phyloP scores from a whole-genome alignment of 495 filamentous ascomycete species.

The Pseudotulostoma volvatum region DNA sequence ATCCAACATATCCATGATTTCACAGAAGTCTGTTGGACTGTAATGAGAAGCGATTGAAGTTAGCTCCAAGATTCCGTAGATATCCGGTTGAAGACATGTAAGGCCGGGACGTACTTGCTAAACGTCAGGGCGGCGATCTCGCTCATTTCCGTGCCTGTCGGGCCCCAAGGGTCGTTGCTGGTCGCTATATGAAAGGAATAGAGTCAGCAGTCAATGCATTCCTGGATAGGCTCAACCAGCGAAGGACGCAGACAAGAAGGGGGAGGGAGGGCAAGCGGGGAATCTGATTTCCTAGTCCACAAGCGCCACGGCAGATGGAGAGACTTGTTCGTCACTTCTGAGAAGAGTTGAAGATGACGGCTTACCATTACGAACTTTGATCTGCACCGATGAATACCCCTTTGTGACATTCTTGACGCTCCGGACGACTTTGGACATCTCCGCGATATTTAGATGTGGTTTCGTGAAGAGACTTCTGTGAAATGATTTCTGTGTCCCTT shows the following conservation, averaged over 20 bases:
- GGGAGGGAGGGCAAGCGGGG: too few species aligned
- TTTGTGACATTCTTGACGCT: conserved; percentile 99
- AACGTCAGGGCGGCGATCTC: conserved; percentile 96
- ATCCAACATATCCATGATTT: conserved; percentile 99
- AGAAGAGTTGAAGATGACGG: conserved; percentile 5
- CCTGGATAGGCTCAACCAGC: background rate
- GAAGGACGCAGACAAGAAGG: background rate
- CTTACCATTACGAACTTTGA: conserved; percentile 98
- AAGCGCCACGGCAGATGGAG: too few species aligned
- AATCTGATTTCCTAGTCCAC: too few species aligned
- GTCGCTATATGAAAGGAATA: conserved; percentile 66
- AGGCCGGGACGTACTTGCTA: conserved; percentile 58
- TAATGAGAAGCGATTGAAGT: conserved; percentile 9
- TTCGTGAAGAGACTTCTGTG: too few species aligned
- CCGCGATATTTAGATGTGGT: background rate
- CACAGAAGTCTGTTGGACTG: conserved; percentile 93
- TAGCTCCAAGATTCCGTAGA: conserved; percentile 1
- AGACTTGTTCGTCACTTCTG: too few species aligned
- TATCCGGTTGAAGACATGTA: background rate
- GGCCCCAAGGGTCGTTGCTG: conserved; percentile 98
- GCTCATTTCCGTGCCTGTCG: conserved; percentile 95
- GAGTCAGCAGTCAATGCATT: background rate
- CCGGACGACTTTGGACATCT: conserved; percentile 92
- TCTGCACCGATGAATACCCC: conserved; percentile 91
- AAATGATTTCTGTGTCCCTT: too few species aligned